phyloP scores from a whole-genome alignment of 2,329 filamentous ascomycete genomes.

The Penicillium hesseltinei region DNA sequence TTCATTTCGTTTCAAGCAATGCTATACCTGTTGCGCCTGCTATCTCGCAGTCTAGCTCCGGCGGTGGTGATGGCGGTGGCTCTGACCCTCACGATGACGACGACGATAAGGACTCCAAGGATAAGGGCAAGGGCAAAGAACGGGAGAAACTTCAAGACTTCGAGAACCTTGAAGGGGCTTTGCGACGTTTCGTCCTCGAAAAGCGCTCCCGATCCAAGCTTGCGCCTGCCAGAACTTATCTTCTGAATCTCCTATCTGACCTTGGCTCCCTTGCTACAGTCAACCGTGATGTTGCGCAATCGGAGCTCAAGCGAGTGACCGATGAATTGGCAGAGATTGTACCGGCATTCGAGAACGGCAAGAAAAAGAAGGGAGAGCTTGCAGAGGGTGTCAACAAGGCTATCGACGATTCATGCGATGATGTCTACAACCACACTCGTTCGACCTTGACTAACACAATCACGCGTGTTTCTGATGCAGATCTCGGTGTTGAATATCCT shows the following conservation, averaged over 20 bases:
- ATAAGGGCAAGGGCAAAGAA: slow-evolving; percentile 84
- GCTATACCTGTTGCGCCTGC: slow-evolving; percentile 72
- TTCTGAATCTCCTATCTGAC: slow-evolving; percentile 89
- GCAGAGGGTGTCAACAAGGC: slow-evolving; percentile 76
- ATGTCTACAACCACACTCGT: slow-evolving; percentile 82
- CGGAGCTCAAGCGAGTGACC: slow-evolving; percentile 79
- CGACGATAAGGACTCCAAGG: slow-evolving; percentile 60
- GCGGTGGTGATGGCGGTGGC: slow-evolving; percentile 54
- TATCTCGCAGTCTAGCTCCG: slow-evolving; percentile 49
- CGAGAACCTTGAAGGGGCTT: slow-evolving; percentile 79
- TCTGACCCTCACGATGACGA: slow-evolving; percentile 51
- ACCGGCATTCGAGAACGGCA: slow-evolving; percentile 78
- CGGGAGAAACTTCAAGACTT: slow-evolving; percentile 90
- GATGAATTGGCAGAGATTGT: slow-evolving; percentile 78
- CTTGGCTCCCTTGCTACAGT: slow-evolving; percentile 78
- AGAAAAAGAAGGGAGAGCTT: slow-evolving; percentile 74
- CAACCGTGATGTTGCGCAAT: slow-evolving; percentile 81
- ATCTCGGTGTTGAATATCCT: slow-evolving; percentile 81
- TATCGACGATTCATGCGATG: slow-evolving; percentile 80
- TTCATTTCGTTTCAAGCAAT: slow-evolving; percentile 97
- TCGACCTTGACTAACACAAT: slow-evolving; percentile 74
- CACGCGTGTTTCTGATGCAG: slow-evolving; percentile 68
- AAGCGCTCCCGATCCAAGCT: slow-evolving; percentile 94
- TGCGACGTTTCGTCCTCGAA: slow-evolving; percentile 90
- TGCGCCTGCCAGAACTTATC: slow-evolving; percentile 90